Percentiles rank a stretch among this genome's conserved stretches.
phyloP scores from a whole-genome alignment of 106 monocot species.

The Iris macrosiphon region DNA sequence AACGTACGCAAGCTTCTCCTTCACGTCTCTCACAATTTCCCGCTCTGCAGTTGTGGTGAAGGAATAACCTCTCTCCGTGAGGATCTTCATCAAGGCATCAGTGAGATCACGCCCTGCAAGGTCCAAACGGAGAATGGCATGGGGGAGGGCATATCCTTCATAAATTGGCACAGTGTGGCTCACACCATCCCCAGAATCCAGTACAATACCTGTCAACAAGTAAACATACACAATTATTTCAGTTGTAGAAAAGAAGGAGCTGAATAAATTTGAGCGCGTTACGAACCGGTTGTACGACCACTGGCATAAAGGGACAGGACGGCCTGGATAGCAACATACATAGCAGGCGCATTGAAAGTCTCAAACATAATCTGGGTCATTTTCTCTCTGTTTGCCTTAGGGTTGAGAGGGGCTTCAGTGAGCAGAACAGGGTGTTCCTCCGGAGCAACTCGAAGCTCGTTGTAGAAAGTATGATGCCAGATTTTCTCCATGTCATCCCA shows the following conservation, averaged over 20 bases:
- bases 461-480: conserved; percentile 19
- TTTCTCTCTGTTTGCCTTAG: conserved; percentile 13
- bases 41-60: conserved; percentile 24
- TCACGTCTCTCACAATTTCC: conserved; percentile 25
- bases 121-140: conserved; percentile 20
- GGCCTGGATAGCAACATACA: conserved; percentile 13
- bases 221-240: not conserved
- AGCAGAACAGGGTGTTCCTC: conserved; percentile 13
- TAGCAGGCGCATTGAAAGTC: conserved; percentile 10
- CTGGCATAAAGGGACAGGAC: conserved; percentile 13
- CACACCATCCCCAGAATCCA: conserved; percentile 29
- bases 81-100: conserved; percentile 23
- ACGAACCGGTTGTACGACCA: conserved; percentile 9
- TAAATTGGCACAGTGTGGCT: conserved; percentile 27
- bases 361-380: conserved; percentile 17
- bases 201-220: conserved; percentile 22
- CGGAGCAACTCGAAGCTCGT: conserved; percentile 11
- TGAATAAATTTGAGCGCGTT: too few species aligned
- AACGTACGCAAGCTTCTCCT: conserved; percentile 30
- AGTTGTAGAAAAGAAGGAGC: not conserved
- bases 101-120: conserved; percentile 22
- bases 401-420: conserved; percentile 13
- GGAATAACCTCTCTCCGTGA: conserved; percentile 20
- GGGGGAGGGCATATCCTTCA: conserved; percentile 23
- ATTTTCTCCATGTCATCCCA: conserved; percentile 20